These are phyloP conservation scores for Starmerella asiatica DNA, from an alignment of 805 yeast genomes.

Conservation along the genomic window DNA sequence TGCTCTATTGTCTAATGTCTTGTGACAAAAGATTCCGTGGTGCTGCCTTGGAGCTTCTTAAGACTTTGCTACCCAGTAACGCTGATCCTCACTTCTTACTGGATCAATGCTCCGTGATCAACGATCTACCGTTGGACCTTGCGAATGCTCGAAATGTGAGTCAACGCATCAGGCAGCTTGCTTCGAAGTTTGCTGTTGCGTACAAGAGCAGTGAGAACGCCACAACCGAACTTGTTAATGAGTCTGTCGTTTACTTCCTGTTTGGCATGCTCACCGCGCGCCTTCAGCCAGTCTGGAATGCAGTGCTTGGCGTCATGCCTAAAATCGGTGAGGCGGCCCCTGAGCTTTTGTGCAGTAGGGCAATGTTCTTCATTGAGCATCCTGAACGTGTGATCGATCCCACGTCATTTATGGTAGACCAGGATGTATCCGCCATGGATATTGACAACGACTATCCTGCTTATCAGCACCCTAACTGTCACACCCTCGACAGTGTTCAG, in stretches of 20 bases:
- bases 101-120: constrained; percentile 46
- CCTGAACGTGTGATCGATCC: neutral
- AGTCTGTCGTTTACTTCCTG: constrained; percentile 36
- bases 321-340: constrained; percentile 30
- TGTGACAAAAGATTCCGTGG: constrained; percentile 15
- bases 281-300: constrained; percentile 80
- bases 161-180: constrained; percentile 50
- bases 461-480: neutral
- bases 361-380: constrained; percentile 25
- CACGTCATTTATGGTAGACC: neutral
- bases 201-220: constrained; percentile 13
- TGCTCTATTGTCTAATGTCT: constrained; percentile 6
- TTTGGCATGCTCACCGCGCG: constrained; percentile 62
- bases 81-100: constrained; percentile 20
- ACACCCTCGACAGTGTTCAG: neutral
- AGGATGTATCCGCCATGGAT: constrained; percentile 1
- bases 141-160: constrained; percentile 61
- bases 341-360: constrained; percentile 42
- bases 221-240: constrained; percentile 18
- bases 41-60: constrained; percentile 12
- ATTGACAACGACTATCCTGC: neutral
- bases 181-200: constrained; percentile 28
- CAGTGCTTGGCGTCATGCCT: constrained; percentile 49
- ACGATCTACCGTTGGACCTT: constrained; percentile 58
- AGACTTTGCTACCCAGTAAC: neutral